Percentiles rank a stretch among this genome's conserved stretches.
phyloP scores from a whole-genome alignment of 305 asterid species.

The Solanum hybrid region DNA sequence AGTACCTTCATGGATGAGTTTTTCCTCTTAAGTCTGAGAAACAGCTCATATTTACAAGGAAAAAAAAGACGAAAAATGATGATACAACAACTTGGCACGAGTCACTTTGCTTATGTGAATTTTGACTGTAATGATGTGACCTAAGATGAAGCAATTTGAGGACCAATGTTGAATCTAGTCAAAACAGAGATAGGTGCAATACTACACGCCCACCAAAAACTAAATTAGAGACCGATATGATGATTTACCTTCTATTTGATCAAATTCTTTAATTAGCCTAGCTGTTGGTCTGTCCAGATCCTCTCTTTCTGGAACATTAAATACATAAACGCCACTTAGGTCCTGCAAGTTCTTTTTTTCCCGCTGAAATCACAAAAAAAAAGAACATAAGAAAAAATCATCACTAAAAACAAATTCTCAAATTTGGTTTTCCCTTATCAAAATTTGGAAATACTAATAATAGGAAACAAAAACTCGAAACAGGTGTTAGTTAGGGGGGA shows the following conservation, averaged over 20 bases:
- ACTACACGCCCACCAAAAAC: neutral
- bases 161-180: neutral
- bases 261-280: slow-evolving; percentile 85
- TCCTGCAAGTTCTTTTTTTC: slow-evolving; percentile 92
- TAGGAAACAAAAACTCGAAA: slow-evolving; percentile 1
- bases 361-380: slow-evolving; percentile 42
- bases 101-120: neutral
- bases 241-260: slow-evolving; percentile 47
- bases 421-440: neutral
- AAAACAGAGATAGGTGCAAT: neutral
- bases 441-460: neutral
- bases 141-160: neutral
- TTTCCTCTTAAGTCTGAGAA: neutral
- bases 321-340: slow-evolving; percentile 69
- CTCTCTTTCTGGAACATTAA: slow-evolving; percentile 80
- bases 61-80: neutral
- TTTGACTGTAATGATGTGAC: neutral
- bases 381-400: slow-evolving; percentile 12
- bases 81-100: neutral
- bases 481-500: neutral
- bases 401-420: neutral
- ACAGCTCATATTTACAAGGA: neutral
- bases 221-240: neutral
- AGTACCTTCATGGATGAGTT: neutral
- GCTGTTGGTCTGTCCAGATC: slow-evolving; percentile 89